Percentiles rank a stretch among this genome's conserved stretches.
phyloP scores from a whole-genome alignment of 202 grass and related monocot genomes.

The Eragrostis tef region DNA sequence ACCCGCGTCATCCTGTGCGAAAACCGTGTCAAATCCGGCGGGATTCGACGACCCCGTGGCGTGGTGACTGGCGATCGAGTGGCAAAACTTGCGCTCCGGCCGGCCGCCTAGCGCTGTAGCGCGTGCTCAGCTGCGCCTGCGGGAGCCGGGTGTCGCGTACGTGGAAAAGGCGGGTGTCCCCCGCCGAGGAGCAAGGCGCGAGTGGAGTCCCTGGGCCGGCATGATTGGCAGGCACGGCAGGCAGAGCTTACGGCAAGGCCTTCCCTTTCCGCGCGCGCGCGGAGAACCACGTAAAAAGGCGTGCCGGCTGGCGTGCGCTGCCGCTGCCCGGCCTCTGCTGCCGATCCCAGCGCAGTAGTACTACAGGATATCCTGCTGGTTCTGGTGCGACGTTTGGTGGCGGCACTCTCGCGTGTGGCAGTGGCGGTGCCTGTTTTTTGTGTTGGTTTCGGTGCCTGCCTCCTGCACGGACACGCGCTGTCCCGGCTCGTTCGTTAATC shows the following conservation, averaged over 20 bases:
- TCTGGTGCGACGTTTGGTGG: not conserved
- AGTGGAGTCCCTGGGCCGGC: not conserved
- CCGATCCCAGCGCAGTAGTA: not conserved
- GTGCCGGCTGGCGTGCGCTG: not conserved
- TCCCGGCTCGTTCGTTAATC: too few species aligned
- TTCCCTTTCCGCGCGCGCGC: not conserved
- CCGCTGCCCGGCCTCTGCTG: not conserved
- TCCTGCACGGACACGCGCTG: not conserved
- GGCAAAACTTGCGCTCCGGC: not conserved
- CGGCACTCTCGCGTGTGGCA: not conserved
- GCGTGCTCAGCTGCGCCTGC: not conserved
- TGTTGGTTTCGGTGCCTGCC: not conserved
- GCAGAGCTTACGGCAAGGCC: too few species aligned
- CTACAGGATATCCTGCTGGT: not conserved
- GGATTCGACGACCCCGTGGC: not conserved
- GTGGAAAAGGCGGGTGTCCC: conserved; percentile 45
- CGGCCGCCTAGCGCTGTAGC: not conserved
- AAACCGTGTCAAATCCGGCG: too few species aligned
- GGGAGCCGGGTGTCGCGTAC: conserved; percentile 33
- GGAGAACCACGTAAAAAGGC: not conserved
- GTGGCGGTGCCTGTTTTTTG: not conserved
- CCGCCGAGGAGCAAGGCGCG: conserved; percentile 37
- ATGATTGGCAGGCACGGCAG: not conserved
- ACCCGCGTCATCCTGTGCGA: too few species aligned
- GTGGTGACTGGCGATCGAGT: not conserved